Base-by-base conservation (phyloP, 306 rosid species). In the Hippophae gyantsensis region DNA sequence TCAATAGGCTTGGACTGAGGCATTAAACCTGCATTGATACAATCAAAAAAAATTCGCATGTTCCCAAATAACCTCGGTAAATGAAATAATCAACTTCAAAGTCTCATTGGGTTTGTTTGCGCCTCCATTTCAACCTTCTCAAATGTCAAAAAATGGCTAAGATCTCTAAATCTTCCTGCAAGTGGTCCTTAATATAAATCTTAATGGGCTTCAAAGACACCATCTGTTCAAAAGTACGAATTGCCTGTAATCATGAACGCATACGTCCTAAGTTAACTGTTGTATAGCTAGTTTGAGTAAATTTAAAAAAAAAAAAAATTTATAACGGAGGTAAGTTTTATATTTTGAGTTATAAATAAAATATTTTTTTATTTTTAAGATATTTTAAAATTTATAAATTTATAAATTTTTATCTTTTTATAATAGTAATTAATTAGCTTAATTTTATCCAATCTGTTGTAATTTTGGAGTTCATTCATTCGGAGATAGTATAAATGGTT, bases 111-210 rank as follows among this genome's bases (percentile, higher is more conserved):
- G n/a, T 86, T 87, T 5, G 99, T 85, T 58, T 85, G 85, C 54
- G 93, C 96, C 64, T 92, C 96, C 76, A 92, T 52, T 56, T 92
- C 95, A 7, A 92, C 99, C 77, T 88, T 92, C 80, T 88, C 96
- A 65, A 92, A 92, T 96, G 88, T 92, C 47, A 96, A 96, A 48
- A 93, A 88, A n/a, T 78, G 5, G 88, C 87, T 0, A 92, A 76
- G 25, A 74, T 65, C 52, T 92, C 99, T 3, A 92, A 81, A 81
- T 92, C 96, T 59, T 85, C 85, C 78, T 84, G 95, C 13, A 92
- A 87, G 68, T 88, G 99, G 0, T 93, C 78, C 68, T 78, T 92
- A 7, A 95, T 81, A 78, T 92, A 92, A 3, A 78, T 42, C 6
- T 90, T 93, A 1, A 89, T 88, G 0, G 99, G 88, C n/a, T 82